Evolutionary conservation across 2,329 filamentous ascomycete genomes (phyloP).

Genomic region (Colletotrichum eremochloae): DNA sequence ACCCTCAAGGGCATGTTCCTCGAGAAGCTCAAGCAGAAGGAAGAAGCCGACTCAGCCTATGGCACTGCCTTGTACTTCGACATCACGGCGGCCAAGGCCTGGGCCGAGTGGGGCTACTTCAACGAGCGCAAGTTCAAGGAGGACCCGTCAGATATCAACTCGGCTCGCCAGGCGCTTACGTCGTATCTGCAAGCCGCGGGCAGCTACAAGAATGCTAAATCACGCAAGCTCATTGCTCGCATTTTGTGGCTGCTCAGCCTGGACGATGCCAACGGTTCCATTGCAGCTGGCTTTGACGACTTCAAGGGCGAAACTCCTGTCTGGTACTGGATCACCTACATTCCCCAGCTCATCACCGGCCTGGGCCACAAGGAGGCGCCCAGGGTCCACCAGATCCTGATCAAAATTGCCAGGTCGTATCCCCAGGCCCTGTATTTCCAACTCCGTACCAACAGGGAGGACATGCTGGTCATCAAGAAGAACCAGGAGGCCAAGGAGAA

Average conservation of each 20-base stretch:
- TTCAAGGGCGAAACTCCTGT: constrained; percentile 98
- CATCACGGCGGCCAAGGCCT: constrained; percentile 94
- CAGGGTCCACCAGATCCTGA: constrained; percentile 86
- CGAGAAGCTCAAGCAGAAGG: constrained; percentile 90
- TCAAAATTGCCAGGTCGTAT: constrained; percentile 95
- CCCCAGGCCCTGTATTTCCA: constrained; percentile 97
- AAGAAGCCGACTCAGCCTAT: constrained; percentile 93
- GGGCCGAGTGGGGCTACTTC: constrained; percentile 99
- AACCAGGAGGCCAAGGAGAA: constrained; percentile 82
- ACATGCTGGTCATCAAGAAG: constrained; percentile 93
- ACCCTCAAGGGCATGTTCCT: constrained; percentile 99
- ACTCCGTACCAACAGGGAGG: constrained; percentile 91
- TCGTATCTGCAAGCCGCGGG: constrained; percentile 97
- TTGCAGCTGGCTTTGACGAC: constrained; percentile 90
- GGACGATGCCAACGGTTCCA: constrained; percentile 86
- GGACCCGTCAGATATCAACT: constrained; percentile 83
- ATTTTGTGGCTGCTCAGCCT: constrained; percentile 96
- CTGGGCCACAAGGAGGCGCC: constrained; percentile 91
- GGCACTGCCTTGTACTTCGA: constrained; percentile 97
- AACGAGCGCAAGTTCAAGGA: constrained; percentile 97
- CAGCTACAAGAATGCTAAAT: constrained; percentile 97
- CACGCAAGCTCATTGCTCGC: constrained; percentile 90
- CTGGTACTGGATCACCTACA: constrained; percentile 99
- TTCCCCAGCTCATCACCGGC: constrained; percentile 93
- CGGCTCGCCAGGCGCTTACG: constrained; percentile 91